Evolutionary conservation across 2,329 filamentous ascomycete genomes (phyloP), one percentile per base, ranked within the genome.

Genomic region (Colletotrichum simmondsii): DNA sequence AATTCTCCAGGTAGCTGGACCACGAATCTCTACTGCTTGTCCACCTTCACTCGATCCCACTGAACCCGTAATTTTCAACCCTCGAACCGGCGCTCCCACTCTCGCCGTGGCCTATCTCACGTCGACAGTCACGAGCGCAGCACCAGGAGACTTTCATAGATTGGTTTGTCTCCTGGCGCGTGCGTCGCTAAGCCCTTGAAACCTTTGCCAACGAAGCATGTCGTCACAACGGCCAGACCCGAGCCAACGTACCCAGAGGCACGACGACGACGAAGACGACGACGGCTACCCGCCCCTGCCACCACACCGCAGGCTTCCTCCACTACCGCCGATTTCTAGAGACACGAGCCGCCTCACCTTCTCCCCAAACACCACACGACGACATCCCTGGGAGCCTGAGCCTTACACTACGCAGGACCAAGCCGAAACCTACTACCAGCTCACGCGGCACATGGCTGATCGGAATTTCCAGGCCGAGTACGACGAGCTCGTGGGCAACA

Each of bases 251-350:
- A 76, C 81, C 71, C 75, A 78, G 68, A 78, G 76, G 62, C 79
- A 79, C 68, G 79, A 79, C 75, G 77, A 80, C 30, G 32, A 35
- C 37, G 37, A 42, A 14, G 14, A 42, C 14, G 37, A 19, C 57
- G 79, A 82, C 73, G 61, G 35, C 46, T 81, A 79, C 62, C 80
- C 80, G 37, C 77, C 80, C 42, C 78, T 82, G 49, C 65, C 69
- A 26, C 78, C 81, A 28, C 74, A 76, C 30, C 76, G 79, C 30
- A 75, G 79, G 69, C 75, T 83, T 5, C 80, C 82, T 14, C 78
- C 81, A 30, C 76, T 83, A 26, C 79, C 81, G 24, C 49, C 61
- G 28, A 53, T 71, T 22, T 53, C 65, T 37, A 22, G 64, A 30
- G 53, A 58, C 60, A 68, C 63, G 8, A 49, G 42, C 8, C 46